Evolutionary conservation across 1,284 basidiomycete genomes (phyloP), one percentile per base, ranked within the genome.

Genomic region (Malassezia caprae): DNA sequence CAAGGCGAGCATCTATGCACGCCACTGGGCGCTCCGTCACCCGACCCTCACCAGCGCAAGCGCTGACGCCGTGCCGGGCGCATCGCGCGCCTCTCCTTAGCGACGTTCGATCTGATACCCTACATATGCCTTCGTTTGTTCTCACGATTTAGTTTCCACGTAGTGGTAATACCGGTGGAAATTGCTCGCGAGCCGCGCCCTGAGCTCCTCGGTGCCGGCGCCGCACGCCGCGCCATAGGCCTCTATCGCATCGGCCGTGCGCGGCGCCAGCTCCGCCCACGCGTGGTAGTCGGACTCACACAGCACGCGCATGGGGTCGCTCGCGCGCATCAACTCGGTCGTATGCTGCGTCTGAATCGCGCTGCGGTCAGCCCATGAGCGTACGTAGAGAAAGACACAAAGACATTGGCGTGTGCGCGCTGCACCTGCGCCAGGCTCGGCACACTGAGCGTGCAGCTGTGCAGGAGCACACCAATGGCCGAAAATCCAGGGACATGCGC

Each of bases 1-100:
- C 77, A 89, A 89, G 80, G 87, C 88, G 4, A 68, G 77, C 21
- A 73, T 76, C 30, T 79, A 77, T 62, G 77, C 79, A 3, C 73
- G 77, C 44, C 75, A 77, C 45, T 81, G 80, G 80, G 79, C 69
- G 1, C 58, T 59, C 30, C 67, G 67, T 55, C 63, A 69, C 59
- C 59, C 53, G 32, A 59, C 57, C 11, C 31, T 65, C 41, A 21
- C 37, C 12, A 39, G 19, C 19, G 4, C 19, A 1, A 10, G 15
- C 17, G 37, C 37, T 7, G 37, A 39, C 19, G 37, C 58, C 64
- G 2, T 26, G 27, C 42, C 37, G 8, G 12, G 23, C 31, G 5
- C 19, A 27, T 42, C 39, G 23, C 27, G n/a, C 41, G 30, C 21
- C 15, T 32, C 21, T 19, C 23, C 17, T 17, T 41, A n/a, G 43